Evolutionary conservation across 805 yeast genomes (phyloP).

Genomic region (Schwanniomyces vanrijiae): DNA sequence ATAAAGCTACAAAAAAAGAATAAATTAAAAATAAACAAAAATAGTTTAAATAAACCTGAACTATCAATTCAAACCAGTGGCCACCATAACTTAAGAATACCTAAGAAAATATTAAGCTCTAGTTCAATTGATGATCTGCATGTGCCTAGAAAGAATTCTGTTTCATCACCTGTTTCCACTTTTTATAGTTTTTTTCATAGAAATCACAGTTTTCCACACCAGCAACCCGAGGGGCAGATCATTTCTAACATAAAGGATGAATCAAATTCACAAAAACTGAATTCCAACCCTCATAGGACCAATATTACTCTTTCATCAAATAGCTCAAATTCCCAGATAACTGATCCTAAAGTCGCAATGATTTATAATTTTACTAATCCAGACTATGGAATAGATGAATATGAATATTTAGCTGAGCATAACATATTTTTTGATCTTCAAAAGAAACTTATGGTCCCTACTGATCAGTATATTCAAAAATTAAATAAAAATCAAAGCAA

Average conservation of each 20-base stretch:
- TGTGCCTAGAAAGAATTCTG: slow-evolving; percentile 19
- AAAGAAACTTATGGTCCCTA: slow-evolving; percentile 31
- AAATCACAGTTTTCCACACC: slow-evolving; percentile 15
- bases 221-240: slow-evolving; percentile 7
- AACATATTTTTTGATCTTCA: slow-evolving; percentile 24
- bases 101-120: slow-evolving; percentile 23
- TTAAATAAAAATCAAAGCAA: slow-evolving; percentile 13
- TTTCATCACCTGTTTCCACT: slow-evolving; percentile 31
- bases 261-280: slow-evolving; percentile 5
- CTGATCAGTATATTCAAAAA: slow-evolving; percentile 33
- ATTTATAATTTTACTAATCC: slow-evolving; percentile 36
- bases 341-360: slow-evolving; percentile 29
- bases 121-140: slow-evolving; percentile 14
- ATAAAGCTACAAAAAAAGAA: slow-evolving; percentile 12
- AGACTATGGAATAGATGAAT: slow-evolving; percentile 24
- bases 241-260: slow-evolving; percentile 13
- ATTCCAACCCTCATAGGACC: slow-evolving; percentile 15
- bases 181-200: slow-evolving; percentile 36
- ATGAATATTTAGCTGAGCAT: slow-evolving; percentile 20
- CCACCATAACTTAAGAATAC: slow-evolving; percentile 20
- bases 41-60: slow-evolving; percentile 21
- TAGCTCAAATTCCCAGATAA: slow-evolving; percentile 31
- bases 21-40: slow-evolving; percentile 11
- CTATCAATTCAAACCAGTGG: slow-evolving; percentile 30
- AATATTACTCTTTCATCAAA: slow-evolving; percentile 32